Evolutionary conservation across 345 rosid species (phyloP).

Genomic region (Populus alba): DNA sequence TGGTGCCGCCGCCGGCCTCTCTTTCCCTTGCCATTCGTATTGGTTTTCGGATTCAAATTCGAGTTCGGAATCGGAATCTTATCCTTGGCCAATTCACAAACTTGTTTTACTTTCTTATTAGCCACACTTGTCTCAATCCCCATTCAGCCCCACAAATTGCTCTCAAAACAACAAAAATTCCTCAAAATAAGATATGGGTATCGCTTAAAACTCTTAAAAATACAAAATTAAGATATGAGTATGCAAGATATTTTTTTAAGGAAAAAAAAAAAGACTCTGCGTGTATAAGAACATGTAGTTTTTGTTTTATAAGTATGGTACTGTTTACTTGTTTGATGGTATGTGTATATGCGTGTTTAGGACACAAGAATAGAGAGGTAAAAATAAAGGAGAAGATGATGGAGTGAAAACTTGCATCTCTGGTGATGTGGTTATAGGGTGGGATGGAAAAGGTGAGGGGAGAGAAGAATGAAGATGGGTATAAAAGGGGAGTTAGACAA

Average conservation of each 20-base stretch:
- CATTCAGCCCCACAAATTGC: slow-evolving; percentile 34
- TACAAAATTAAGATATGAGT: not conserved
- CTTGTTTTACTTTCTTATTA: slow-evolving; percentile 38
- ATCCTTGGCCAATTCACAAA: slow-evolving; percentile 36
- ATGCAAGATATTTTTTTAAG: slow-evolving; percentile 1
- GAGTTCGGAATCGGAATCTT: slow-evolving; percentile 17
- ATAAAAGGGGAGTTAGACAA: slow-evolving; percentile 11
- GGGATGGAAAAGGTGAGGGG: too few species aligned
- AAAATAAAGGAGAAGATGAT: not conserved
- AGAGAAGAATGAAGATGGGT: not conserved
- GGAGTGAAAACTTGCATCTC: slow-evolving; percentile 29
- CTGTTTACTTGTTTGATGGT: not conserved
- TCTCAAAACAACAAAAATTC: not conserved
- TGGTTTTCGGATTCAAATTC: slow-evolving; percentile 9
- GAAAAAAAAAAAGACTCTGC: not conserved
- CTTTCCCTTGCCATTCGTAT: slow-evolving; percentile 30
- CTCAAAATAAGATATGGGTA: not conserved
- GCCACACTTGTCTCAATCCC: slow-evolving; percentile 52
- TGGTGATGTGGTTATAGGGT: not conserved
- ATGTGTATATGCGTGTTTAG: not conserved
- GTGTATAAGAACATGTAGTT: not conserved
- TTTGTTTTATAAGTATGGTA: not conserved
- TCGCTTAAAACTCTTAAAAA: not conserved
- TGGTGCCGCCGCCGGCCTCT: slow-evolving; percentile 34
- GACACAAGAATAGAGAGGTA: not conserved